Evolutionary conservation across 495 filamentous ascomycete genomes (phyloP).

Genomic region (Hypoxylon cercidicola): DNA sequence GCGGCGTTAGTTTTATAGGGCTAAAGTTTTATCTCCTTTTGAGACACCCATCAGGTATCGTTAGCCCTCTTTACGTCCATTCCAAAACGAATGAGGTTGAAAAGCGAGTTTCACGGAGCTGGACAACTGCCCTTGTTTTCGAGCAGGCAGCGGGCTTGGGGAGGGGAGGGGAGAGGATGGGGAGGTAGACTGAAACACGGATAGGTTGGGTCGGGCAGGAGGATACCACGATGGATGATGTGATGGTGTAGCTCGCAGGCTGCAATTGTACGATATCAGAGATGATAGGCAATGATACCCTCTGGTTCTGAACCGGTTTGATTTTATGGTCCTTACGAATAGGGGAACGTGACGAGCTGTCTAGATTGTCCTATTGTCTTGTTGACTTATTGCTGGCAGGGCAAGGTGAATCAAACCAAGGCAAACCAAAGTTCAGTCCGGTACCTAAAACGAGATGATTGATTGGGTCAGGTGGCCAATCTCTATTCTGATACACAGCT

Average conservation of each 20-base stretch:
- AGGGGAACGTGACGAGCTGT: not conserved
- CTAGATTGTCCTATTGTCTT: too few relatives aligned
- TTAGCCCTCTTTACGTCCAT: slow-evolving; percentile 13
- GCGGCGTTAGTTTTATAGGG: slow-evolving; percentile 40
- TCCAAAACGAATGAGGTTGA: slow-evolving; percentile 6
- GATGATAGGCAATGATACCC: slow-evolving; percentile 51
- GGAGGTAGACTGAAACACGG: slow-evolving; percentile 39
- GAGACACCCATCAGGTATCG: slow-evolving; percentile 24
- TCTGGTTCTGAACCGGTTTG: slow-evolving; percentile 40
- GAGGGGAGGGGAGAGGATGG: slow-evolving; percentile 12
- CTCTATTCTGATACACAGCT: slow-evolving; percentile 24
- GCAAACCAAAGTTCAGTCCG: not conserved
- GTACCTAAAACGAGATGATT: slow-evolving; percentile 10
- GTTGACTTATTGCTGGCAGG: not conserved
- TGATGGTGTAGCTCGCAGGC: slow-evolving; percentile 35
- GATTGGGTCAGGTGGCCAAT: slow-evolving; percentile 25
- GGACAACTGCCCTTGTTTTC: slow-evolving; percentile 1
- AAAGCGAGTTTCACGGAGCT: slow-evolving; percentile 9
- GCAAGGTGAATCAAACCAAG: not conserved
- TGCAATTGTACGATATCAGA: slow-evolving; percentile 47
- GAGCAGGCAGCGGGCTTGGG: slow-evolving; percentile 4
- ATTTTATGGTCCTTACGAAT: not conserved
- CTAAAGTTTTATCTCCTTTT: slow-evolving; percentile 20
- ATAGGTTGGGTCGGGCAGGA: slow-evolving; percentile 18
- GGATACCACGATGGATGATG: slow-evolving; percentile 41